These are phyloP conservation scores for Aspergillus spinulosporus DNA, from an alignment of 2,329 filamentous ascomycete species.

Conservation along the genomic window DNA sequence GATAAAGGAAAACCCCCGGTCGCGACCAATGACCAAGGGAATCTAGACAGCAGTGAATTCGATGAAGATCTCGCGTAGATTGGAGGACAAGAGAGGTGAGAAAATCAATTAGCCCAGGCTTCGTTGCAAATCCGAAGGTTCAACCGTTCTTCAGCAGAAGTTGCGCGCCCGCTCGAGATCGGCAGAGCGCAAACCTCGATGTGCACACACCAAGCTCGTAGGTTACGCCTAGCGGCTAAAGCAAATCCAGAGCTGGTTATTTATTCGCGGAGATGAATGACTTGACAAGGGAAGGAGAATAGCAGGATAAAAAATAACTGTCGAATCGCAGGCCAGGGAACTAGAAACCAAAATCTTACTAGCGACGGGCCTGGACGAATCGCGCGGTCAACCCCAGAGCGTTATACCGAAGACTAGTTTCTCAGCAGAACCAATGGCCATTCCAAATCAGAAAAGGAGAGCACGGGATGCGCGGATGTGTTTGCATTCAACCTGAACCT, in stretches of 20 bases:
- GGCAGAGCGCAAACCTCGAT: conserved; percentile 17
- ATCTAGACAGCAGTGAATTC: no score
- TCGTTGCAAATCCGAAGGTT: background rate
- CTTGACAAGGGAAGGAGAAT: conserved; percentile 1
- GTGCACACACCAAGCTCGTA: conserved; percentile 10
- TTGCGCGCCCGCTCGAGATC: conserved; percentile 17
- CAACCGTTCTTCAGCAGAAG: conserved; percentile 9
- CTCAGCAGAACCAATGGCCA: background rate
- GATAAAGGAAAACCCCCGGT: background rate
- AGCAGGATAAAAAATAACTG: conserved; percentile 1
- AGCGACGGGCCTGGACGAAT: conserved; percentile 9
- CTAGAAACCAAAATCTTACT: conserved; percentile 6
- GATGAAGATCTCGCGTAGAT: background rate
- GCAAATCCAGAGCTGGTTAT: background rate
- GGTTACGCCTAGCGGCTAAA: conserved; percentile 11
- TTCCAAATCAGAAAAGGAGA: conserved; percentile 8
- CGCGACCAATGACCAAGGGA: no score
- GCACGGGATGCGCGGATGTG: background rate
- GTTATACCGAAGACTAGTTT: conserved; percentile 13
- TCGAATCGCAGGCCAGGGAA: conserved; percentile 14
- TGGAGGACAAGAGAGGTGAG: conserved; percentile 3
- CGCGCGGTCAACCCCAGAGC: conserved; percentile 1
- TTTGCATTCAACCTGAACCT: background rate
- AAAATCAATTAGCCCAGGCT: conserved; percentile 11
- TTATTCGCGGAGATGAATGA: conserved; percentile 10